Evolutionary conservation across 1,284 basidiomycete species (phyloP).

Genomic region (Puccinia horiana): DNA sequence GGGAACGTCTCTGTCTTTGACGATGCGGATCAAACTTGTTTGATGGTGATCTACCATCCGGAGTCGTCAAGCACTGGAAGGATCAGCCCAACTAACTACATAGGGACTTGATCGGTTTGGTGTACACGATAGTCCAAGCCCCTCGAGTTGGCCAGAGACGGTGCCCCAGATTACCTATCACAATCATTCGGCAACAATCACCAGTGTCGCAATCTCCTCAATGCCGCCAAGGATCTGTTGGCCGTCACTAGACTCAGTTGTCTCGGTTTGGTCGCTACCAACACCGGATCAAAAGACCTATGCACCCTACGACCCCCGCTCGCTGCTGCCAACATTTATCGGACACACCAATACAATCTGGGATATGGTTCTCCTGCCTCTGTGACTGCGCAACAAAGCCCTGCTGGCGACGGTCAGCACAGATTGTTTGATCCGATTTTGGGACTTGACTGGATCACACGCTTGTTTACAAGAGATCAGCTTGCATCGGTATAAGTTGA

Average conservation of each 20-base stretch:
- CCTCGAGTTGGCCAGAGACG: conserved; percentile 64
- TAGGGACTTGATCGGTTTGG: conserved; percentile 64
- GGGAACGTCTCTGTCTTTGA: conserved; percentile 54
- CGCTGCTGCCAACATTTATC: conserved; percentile 75
- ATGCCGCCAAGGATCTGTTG: conserved; percentile 78
- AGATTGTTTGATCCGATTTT: conserved; percentile 89
- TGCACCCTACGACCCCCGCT: conserved; percentile 78
- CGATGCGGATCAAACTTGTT: conserved; percentile 64
- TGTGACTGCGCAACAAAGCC: conserved; percentile 68
- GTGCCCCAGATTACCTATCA: conserved; percentile 88
- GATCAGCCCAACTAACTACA: conserved; percentile 62
- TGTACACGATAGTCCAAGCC: conserved; percentile 55
- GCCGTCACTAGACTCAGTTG: conserved; percentile 86
- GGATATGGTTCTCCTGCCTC: conserved; percentile 73
- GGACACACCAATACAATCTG: conserved; percentile 93
- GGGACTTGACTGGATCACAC: conserved; percentile 77
- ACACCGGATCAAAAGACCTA: conserved; percentile 69
- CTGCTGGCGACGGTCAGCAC: conserved; percentile 84
- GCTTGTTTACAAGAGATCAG: conserved; percentile 85
- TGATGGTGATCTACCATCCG: conserved; percentile 82
- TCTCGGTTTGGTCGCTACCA: conserved; percentile 85
- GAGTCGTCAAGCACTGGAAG: conserved; percentile 79
- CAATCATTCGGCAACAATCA: conserved; percentile 89
- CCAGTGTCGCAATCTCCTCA: conserved; percentile 79
- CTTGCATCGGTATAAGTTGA: conserved; percentile 77